Evolutionary conservation across 306 rosid genomes (phyloP).

Genomic region (Vigna nakashimae): DNA sequence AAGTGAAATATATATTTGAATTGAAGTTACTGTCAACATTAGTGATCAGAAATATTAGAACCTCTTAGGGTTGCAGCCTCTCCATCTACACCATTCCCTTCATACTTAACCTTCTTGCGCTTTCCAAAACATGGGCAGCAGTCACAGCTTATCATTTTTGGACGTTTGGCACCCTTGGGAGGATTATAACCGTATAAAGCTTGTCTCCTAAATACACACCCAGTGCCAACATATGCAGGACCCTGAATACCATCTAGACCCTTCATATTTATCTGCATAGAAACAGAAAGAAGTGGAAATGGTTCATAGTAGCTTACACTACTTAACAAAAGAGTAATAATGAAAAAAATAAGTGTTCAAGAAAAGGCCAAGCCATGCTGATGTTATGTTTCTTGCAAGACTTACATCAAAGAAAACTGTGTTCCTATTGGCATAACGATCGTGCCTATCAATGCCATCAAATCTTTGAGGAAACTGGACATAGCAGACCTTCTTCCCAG

Average conservation of each 20-base stretch:
- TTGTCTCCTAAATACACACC: conserved; percentile 95
- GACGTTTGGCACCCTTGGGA: conserved; percentile 92
- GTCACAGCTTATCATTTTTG: conserved; percentile 93
- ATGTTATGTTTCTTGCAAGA: conserved; percentile 35
- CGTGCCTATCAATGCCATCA: conserved; percentile 54
- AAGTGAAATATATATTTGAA: conserved; percentile 33
- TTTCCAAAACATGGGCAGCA: conserved; percentile 94
- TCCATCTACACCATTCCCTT: conserved; percentile 68
- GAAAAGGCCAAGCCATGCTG: neutral
- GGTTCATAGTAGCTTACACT: neutral
- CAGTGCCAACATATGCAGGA: conserved; percentile 96
- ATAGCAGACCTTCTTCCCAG: conserved; percentile 58
- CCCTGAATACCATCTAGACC: conserved; percentile 98
- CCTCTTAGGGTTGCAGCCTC: conserved; percentile 68
- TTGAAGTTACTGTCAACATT: conserved; percentile 1
- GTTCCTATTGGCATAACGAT: conserved; percentile 61
- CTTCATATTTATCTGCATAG: conserved; percentile 88
- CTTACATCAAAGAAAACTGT: conserved; percentile 65
- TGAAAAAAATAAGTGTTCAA: neutral
- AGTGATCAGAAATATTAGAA: conserved; percentile 41
- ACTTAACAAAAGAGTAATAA: neutral
- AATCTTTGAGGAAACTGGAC: conserved; percentile 63
- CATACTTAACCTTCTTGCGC: conserved; percentile 76
- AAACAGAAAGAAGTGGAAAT: conserved; percentile 38
- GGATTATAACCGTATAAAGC: conserved; percentile 93